A percentile compares a stretch with the other conserved stretches of the same genome.
phyloP scores from a whole-genome alignment of 345 rosid species.

The Bruguiera sexangula region DNA sequence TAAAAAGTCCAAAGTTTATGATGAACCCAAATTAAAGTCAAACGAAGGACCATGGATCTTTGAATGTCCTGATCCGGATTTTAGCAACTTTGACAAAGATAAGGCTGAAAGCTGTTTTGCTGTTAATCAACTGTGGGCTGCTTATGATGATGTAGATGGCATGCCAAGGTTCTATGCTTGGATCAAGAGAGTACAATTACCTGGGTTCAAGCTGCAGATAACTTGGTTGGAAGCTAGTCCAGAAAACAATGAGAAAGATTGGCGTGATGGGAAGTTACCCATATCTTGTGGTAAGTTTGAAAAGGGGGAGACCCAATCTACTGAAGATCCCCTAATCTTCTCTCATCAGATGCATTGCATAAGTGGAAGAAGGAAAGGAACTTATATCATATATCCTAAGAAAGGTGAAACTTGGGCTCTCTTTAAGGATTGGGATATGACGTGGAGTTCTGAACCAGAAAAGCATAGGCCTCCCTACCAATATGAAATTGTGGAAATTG shows the following conservation, averaged over 20 bases:
- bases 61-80: constrained; percentile 65
- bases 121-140: constrained; percentile 75
- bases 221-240: constrained; percentile 76
- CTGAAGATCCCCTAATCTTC: constrained; percentile 52
- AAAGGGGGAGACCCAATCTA: constrained; percentile 33
- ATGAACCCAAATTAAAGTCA: constrained; percentile 11
- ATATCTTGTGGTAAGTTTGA: constrained; percentile 61
- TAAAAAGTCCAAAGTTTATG: constrained; percentile 11
- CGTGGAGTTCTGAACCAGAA: constrained; percentile 47
- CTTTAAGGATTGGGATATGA: constrained; percentile 65
- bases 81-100: constrained; percentile 55
- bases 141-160: constrained; percentile 66
- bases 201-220: constrained; percentile 55
- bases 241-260: constrained; percentile 26
- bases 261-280: constrained; percentile 49
- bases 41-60: constrained; percentile 9
- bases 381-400: constrained; percentile 52
- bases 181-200: constrained; percentile 48
- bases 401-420: constrained; percentile 89
- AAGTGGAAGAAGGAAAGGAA: constrained; percentile 16
- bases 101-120: constrained; percentile 48
- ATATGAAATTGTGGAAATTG: constrained; percentile 66
- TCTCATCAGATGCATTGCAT: constrained; percentile 46
- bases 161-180: constrained; percentile 84
- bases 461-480: constrained; percentile 41